Conservation (phyloP, 495 filamentous ascomycete species). For the Geoglossum glabrum region DNA sequence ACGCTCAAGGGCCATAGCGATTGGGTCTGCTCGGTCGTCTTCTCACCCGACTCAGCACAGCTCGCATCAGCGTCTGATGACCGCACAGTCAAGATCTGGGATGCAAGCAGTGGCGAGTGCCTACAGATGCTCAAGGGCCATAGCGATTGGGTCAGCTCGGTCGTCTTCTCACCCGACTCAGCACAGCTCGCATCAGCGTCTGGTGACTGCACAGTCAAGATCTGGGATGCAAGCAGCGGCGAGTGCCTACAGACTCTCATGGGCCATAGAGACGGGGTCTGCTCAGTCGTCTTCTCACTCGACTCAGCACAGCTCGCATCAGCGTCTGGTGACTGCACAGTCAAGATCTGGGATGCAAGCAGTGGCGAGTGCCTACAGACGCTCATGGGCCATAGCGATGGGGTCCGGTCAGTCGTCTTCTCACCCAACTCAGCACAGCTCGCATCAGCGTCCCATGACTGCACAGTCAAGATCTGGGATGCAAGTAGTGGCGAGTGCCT, state of each 20-base stretch:
- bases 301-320: no score
- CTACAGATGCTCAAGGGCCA: slow-evolving; percentile 46
- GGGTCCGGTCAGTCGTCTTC: no score
- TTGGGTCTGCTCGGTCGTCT: slow-evolving; percentile 74
- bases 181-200: slow-evolving; percentile 48
- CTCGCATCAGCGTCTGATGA: slow-evolving; percentile 76
- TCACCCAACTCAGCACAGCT: no score
- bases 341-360: no score
- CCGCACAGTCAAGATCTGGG: slow-evolving; percentile 87
- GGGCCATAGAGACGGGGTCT: no score
- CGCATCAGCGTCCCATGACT: no score
- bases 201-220: slow-evolving; percentile 14
- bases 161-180: slow-evolving; percentile 20
- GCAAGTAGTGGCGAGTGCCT: no score
- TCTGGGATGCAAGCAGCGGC: slow-evolving; percentile 90
- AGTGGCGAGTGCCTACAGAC: no score
- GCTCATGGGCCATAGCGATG: no score
- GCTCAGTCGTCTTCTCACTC: no score
- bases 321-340: no score
- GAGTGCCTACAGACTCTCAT: slow-evolving; percentile 57
- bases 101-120: slow-evolving; percentile 73
- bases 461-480: no score
- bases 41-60: slow-evolving; percentile 87
- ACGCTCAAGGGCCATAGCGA: slow-evolving; percentile 84
- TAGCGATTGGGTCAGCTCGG: neutral